phyloP scores from a whole-genome alignment of 148 eudicot species.

The Diospyros kaki region DNA sequence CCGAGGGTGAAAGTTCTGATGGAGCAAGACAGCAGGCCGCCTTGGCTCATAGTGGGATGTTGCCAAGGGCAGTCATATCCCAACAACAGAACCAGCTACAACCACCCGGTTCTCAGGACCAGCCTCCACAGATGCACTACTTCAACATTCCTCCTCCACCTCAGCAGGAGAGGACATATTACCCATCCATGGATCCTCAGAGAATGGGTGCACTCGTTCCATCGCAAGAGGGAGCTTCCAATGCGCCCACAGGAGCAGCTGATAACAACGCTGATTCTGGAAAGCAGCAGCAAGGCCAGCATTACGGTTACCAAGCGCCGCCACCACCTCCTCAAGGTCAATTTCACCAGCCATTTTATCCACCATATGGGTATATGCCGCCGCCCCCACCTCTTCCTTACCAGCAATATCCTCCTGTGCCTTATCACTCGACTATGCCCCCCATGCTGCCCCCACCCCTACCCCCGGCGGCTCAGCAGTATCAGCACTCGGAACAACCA shows the following conservation, averaged over 20 bases:
- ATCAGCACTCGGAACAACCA: conserved; percentile 28
- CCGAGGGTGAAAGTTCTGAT: conserved; percentile 49
- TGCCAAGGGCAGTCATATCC: conserved; percentile 87
- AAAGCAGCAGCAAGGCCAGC: conserved; percentile 40
- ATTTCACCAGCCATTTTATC: conserved; percentile 64
- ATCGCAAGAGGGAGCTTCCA: conserved; percentile 65
- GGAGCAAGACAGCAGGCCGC: conserved; percentile 58
- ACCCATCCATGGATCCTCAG: conserved; percentile 98
- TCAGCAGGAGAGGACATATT: conserved; percentile 63
- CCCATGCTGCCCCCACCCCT: conserved; percentile 31
- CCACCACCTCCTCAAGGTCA: conserved; percentile 63
- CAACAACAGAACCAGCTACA: conserved; percentile 77
- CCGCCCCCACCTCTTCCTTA: conserved; percentile 44
- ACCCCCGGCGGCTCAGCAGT: conserved; percentile 15
- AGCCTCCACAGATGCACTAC: conserved; percentile 55
- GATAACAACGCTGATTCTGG: conserved; percentile 45
- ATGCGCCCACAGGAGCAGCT: conserved; percentile 41
- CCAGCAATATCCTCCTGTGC: conserved; percentile 60
- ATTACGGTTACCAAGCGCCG: conserved; percentile 46
- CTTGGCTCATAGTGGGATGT: conserved; percentile 81
- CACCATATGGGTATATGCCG: conserved; percentile 67
- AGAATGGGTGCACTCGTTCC: conserved; percentile 86
- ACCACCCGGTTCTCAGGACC: conserved; percentile 67
- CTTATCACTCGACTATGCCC: conserved; percentile 31
- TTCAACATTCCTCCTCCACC: conserved; percentile 75